Evolutionary conservation across 352 stramenopile species (phyloP).

Genomic region (Phytophthora pseudosyringae): DNA sequence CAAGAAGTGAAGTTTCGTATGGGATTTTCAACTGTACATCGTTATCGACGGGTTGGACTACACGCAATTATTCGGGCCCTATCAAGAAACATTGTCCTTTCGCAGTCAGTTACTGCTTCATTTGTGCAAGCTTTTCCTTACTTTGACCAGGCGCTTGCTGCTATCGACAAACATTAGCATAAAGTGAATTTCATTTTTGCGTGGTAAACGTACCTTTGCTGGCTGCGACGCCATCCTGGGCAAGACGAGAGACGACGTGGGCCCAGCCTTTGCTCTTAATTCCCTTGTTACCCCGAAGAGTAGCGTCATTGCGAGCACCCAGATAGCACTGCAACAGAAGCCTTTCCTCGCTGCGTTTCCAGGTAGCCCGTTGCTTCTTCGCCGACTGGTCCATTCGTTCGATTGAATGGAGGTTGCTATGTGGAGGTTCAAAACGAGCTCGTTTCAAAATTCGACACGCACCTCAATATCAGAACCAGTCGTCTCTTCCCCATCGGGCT

Average conservation of each 20-base stretch:
- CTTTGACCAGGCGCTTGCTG: slow-evolving; percentile 6
- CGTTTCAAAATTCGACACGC: background rate
- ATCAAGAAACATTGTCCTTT: background rate
- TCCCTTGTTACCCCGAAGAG: background rate
- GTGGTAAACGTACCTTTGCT: background rate
- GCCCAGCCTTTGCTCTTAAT: background rate
- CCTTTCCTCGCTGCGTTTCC: background rate
- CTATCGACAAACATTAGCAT: slow-evolving; percentile 8
- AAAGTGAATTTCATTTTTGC: background rate
- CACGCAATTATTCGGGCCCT: background rate
- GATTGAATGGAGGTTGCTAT: background rate
- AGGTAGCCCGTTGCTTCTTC: background rate
- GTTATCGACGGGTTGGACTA: slow-evolving; percentile 1
- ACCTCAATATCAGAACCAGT: background rate
- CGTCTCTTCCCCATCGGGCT: background rate
- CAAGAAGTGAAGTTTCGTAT: slow-evolving; percentile 6
- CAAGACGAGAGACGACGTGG: background rate
- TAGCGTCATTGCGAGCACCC: background rate
- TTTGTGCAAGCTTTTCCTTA: slow-evolving; percentile 3
- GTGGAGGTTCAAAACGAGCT: background rate
- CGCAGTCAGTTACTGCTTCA: background rate
- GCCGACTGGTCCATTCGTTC: background rate
- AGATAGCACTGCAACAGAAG: background rate
- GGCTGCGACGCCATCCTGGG: background rate
- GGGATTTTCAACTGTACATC: background rate